A percentile compares a stretch with the other conserved stretches of the same genome.
Evolutionary conservation across 495 filamentous ascomycete species (phyloP).

Genomic region (Entonaema liquescens): DNA sequence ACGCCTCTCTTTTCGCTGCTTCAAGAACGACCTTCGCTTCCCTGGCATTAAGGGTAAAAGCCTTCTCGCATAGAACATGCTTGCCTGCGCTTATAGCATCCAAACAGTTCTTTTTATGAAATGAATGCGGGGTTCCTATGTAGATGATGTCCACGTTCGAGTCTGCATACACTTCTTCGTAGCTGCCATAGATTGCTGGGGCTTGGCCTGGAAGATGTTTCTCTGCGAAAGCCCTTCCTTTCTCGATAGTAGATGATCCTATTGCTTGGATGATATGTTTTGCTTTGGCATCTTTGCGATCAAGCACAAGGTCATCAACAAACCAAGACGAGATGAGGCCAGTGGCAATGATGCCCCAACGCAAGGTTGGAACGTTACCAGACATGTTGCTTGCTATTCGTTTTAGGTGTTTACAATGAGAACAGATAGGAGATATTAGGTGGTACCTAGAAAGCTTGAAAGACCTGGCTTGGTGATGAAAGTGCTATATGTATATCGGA

Average conservation of each 20-base stretch:
- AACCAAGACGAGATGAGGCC: slow-evolving; percentile 54
- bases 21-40: slow-evolving; percentile 52
- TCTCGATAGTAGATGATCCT: slow-evolving; percentile 68
- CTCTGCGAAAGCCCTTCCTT: slow-evolving; percentile 68
- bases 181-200: slow-evolving; percentile 68
- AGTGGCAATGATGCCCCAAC: slow-evolving; percentile 25
- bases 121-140: slow-evolving; percentile 56
- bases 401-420: background rate
- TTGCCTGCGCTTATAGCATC: slow-evolving; percentile 59
- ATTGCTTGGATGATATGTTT: slow-evolving; percentile 71
- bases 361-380: slow-evolving; percentile 12
- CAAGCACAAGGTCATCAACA: slow-evolving; percentile 69
- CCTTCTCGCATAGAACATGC: slow-evolving; percentile 57
- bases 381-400: slow-evolving; percentile 11
- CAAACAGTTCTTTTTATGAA: slow-evolving; percentile 53
- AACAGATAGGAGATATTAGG: no score
- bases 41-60: slow-evolving; percentile 51
- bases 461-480: no score
- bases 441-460: background rate
- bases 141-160: slow-evolving; percentile 55
- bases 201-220: slow-evolving; percentile 49
- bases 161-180: slow-evolving; percentile 64
- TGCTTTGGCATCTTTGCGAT: slow-evolving; percentile 67
- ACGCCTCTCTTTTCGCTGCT: slow-evolving; percentile 53
- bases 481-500: no score